Percentiles rank a stretch among this genome's conserved stretches.
Conservation (phyloP, 441 rosid genomes). For the Aquilaria agallochum region DNA sequence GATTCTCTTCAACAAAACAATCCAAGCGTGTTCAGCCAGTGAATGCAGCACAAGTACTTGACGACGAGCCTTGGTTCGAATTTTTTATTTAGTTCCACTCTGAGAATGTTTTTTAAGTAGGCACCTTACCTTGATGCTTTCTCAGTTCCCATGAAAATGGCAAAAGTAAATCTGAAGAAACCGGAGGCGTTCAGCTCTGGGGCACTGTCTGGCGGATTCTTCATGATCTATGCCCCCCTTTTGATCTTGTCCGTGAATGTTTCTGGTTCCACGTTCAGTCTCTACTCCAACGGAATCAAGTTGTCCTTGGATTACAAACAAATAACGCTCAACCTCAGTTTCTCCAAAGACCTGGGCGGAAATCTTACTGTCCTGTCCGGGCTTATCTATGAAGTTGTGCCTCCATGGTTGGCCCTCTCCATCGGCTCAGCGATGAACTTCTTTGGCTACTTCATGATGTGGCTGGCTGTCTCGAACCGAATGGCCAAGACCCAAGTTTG, state of each 20-base stretch:
- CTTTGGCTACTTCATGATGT: slow-evolving; percentile 34
- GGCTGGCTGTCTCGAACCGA: slow-evolving; percentile 25
- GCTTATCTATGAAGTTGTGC: slow-evolving; percentile 30
- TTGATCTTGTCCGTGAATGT: slow-evolving; percentile 12
- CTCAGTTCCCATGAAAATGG: too few relatives aligned
- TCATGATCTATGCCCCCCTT: slow-evolving; percentile 10
- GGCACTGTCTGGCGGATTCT: slow-evolving; percentile 8
- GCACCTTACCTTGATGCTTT: too few relatives aligned
- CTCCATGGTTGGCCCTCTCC: slow-evolving; percentile 26
- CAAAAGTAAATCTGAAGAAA: neutral
- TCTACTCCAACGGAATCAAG: slow-evolving; percentile 15
- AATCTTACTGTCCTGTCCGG: slow-evolving; percentile 40
- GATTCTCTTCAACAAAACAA: too few relatives aligned
- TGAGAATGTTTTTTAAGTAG: too few relatives aligned
- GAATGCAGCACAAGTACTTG: too few relatives aligned
- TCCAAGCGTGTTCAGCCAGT: too few relatives aligned
- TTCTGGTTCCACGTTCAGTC: slow-evolving; percentile 14
- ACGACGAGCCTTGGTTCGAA: too few relatives aligned
- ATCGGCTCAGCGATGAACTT: slow-evolving; percentile 30
- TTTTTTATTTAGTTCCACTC: too few relatives aligned
- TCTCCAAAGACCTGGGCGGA: slow-evolving; percentile 46
- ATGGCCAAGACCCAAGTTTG: slow-evolving; percentile 23
- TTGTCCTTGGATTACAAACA: slow-evolving; percentile 40
- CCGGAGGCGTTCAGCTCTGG: neutral
- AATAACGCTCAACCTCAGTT: slow-evolving; percentile 36